A percentile compares a stretch with the other conserved stretches of the same genome.
These are phyloP conservation scores for Beauveria pseudobassiana DNA, from an alignment of 2,329 filamentous ascomycete genomes.

Conservation along the genomic window DNA sequence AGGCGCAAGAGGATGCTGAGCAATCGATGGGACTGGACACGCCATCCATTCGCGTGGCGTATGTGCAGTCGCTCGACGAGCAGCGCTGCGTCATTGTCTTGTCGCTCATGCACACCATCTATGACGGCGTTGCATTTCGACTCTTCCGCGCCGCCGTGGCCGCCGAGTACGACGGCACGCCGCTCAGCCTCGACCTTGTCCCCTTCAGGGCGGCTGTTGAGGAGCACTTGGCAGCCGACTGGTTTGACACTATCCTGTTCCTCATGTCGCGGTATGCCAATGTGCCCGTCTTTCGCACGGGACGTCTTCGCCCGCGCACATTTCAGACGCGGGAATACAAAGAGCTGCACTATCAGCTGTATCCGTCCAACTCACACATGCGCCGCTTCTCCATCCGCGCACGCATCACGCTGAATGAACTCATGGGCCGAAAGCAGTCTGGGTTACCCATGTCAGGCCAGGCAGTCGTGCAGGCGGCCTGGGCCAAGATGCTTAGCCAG, in stretches of 20 bases:
- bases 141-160: conserved; percentile 4
- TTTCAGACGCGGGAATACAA: background rate
- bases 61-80: background rate
- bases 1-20: background rate
- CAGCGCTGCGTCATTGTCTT: conserved; percentile 18
- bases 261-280: conserved; percentile 3
- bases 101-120: conserved; percentile 27
- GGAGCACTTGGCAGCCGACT: conserved; percentile 1
- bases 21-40: background rate
- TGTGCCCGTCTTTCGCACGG: conserved; percentile 5
- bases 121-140: conserved; percentile 3
- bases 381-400: background rate
- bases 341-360: background rate
- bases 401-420: conserved; percentile 4
- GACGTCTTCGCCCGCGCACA: background rate
- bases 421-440: background rate
- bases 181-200: background rate
- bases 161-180: conserved; percentile 1
- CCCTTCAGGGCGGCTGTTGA: background rate
- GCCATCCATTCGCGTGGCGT: conserved; percentile 2
- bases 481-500: conserved; percentile 10
- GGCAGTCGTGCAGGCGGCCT: conserved; percentile 10
- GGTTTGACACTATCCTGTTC: conserved; percentile 10
- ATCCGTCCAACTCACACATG: conserved; percentile 10
- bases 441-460: conserved; percentile 1